phyloP scores from a whole-genome alignment of 176 grass and related monocot genomes.

The Elymus sibiricus region DNA sequence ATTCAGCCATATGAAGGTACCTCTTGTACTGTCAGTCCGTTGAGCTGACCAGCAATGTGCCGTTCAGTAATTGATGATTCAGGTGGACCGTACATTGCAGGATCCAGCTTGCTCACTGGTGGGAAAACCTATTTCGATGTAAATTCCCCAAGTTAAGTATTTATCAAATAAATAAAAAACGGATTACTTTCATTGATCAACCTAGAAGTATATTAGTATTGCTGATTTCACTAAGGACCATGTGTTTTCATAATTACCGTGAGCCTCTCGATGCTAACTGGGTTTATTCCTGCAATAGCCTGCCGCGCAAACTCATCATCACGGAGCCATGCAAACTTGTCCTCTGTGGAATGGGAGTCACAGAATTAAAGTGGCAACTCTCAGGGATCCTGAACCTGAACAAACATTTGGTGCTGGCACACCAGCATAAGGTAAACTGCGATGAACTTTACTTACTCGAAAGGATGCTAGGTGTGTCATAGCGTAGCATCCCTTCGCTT shows the following conservation, averaged over 20 bases:
- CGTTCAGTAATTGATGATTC: constrained; percentile 80
- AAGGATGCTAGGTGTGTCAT: constrained; percentile 91
- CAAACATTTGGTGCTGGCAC: neutral
- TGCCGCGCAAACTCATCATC: constrained; percentile 97
- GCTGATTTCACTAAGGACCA: neutral
- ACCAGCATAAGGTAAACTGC: neutral
- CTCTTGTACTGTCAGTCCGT: constrained; percentile 83
- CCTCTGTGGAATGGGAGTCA: constrained; percentile 47
- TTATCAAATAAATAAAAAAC: neutral
- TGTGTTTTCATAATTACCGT: constrained; percentile 42
- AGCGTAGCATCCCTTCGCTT: constrained; percentile 91
- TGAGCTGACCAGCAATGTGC: constrained; percentile 71
- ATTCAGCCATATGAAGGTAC: constrained; percentile 33
- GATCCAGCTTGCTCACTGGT: constrained; percentile 79
- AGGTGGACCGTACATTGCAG: constrained; percentile 64
- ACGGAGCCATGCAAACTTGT: constrained; percentile 99
- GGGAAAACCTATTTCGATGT: constrained; percentile 69
- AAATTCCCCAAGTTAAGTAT: neutral
- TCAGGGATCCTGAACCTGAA: neutral
- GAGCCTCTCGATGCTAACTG: constrained; percentile 73
- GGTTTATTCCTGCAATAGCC: constrained; percentile 88
- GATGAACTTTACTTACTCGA: constrained; percentile 65
- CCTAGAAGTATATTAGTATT: neutral
- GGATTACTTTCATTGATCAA: neutral
- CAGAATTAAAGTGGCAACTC: neutral